Percentiles rank a stretch among this genome's conserved stretches.
Evolutionary conservation across 2,329 filamentous ascomycete genomes (phyloP).

Genomic region (Trichophyton simii): DNA sequence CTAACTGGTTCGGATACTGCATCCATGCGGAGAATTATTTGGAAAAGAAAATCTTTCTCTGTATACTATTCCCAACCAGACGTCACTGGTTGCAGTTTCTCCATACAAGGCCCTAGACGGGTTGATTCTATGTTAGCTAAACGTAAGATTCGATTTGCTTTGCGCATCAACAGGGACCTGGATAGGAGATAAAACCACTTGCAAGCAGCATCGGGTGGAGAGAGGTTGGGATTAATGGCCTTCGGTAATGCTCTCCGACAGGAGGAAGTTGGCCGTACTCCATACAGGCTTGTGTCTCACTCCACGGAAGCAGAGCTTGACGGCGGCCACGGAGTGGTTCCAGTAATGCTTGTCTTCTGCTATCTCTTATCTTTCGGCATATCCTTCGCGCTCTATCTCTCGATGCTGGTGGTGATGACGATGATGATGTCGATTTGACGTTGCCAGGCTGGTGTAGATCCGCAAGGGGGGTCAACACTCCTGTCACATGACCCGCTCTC

Average conservation of each 20-base stretch:
- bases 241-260: neutral
- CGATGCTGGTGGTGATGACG: too few relatives aligned
- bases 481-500: neutral
- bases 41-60: neutral
- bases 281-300: constrained; percentile 1
- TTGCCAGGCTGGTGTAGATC: too few relatives aligned
- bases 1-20: neutral
- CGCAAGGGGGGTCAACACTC: too few relatives aligned
- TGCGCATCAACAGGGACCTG: neutral
- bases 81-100: neutral
- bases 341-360: neutral
- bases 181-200: neutral
- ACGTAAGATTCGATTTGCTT: neutral
- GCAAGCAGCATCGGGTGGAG: neutral
- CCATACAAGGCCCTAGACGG: neutral
- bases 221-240: neutral
- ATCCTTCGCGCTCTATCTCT: too few relatives aligned
- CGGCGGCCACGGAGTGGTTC: neutral
- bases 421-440: too few relatives aligned
- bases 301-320: neutral
- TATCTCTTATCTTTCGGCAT: neutral
- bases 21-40: neutral
- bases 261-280: neutral
- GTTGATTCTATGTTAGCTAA: neutral
- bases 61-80: neutral